These are phyloP conservation scores for Cryphonectria japonica DNA, from an alignment of 2,329 filamentous ascomycete species.

Conservation along the genomic window DNA sequence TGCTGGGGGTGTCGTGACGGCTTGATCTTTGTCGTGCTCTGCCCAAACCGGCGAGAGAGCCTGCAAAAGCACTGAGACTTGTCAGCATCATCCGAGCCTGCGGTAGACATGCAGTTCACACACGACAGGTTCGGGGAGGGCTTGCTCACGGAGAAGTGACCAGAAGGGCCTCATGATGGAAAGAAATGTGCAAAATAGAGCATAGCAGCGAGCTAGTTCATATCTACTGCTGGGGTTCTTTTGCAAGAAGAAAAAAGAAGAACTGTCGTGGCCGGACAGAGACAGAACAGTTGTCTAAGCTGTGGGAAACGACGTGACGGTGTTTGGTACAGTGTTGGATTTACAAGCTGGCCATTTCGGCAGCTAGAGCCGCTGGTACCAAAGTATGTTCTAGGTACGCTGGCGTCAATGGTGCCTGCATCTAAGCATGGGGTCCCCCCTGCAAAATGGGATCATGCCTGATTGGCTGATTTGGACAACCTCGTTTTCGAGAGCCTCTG, in stretches of 20 bases:
- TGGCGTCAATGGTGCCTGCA: constrained; percentile 12
- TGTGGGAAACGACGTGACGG: constrained; percentile 11
- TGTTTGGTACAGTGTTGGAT: not conserved
- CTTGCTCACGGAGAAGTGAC: constrained; percentile 45
- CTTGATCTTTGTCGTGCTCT: constrained; percentile 40
- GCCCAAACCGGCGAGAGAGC: constrained; percentile 43
- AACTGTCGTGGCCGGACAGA: constrained; percentile 9
- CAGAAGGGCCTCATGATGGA: constrained; percentile 28
- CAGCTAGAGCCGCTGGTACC: not conserved
- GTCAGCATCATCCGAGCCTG: constrained; percentile 27
- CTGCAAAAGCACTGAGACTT: constrained; percentile 52
- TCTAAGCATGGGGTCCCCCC: constrained; percentile 18
- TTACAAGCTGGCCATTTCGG: constrained; percentile 33
- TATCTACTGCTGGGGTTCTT: constrained; percentile 16
- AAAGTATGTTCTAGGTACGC: not conserved
- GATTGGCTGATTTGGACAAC: constrained; percentile 19
- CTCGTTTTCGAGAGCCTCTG: not conserved
- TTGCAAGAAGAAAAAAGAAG: not conserved
- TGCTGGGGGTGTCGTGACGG: constrained; percentile 26
- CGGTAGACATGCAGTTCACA: constrained; percentile 24
- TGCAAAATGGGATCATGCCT: constrained; percentile 1
- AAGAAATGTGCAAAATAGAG: constrained; percentile 18
- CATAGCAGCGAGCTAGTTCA: constrained; percentile 29
- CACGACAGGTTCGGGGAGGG: constrained; percentile 20
- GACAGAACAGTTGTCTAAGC: constrained; percentile 7